Base-by-base conservation (phyloP, 176 grass and related monocot genomes). In the Saccharum spontaneum region DNA sequence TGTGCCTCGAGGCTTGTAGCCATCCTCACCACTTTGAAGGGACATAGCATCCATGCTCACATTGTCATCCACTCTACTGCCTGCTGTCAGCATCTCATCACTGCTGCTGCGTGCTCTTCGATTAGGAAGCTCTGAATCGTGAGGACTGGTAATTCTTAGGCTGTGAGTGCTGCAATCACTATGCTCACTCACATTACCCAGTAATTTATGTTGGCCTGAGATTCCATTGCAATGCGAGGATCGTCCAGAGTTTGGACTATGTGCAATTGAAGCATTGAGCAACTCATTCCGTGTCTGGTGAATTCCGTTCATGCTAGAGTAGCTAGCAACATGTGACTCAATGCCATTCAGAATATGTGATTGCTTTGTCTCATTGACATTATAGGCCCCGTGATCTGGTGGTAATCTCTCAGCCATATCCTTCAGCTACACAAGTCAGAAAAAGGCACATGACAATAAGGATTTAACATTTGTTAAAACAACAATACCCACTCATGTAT, bases 331-430 rank as follows among this genome's bases (percentile, higher is more conserved):
- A 78, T 82, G 87, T 73, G 84, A 46, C 39, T 85, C 87, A 2
- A 61, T 26, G 3, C 91, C 87, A n/a, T 97, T 94, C 46, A 64
- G 82, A 83, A 44, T 59, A 48, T 87, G 91, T 55, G 75, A 14
- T 77, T 71, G 84, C 67, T 89, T 91, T 87, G 82, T 80, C 84
- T 92, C 93, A 69, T 62, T 84, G 41, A 55, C 81, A 75, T 92
- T 84, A 59, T 87, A 92, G 63, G 24, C 72, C 11, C 81, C 77
- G 1, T 87, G 84, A n/a, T 90, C 91, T 74, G 76, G 78, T 73
- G 94, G 91, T 65, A 97, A 33, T 79, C 82, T 93, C 72, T 97
- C 94, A 66, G 94, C 91, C 91, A 97, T 94, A 87, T 94, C 94
- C 77, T 97, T 97, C 69, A 97, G 88, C 91, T 97, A 82, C 26